Conservation (phyloP, 768 basidiomycete genomes). For the Lentinula boryana region DNA sequence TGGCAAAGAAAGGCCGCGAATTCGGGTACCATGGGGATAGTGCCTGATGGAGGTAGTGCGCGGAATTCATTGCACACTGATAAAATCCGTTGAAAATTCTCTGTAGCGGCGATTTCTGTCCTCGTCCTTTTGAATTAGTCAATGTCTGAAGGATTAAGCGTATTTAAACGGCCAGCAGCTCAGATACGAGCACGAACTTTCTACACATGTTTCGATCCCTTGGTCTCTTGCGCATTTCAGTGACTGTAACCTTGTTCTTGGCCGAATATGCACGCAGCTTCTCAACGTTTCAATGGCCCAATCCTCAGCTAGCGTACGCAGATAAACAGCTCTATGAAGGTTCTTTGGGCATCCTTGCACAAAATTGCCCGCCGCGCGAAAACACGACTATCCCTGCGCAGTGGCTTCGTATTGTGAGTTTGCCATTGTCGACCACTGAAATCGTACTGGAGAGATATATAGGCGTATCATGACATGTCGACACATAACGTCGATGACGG, state of each 20-base stretch:
- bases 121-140: background rate
- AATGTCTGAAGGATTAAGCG: background rate
- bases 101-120: background rate
- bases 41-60: too few relatives aligned
- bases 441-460: constrained; percentile 18
- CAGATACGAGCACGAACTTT: background rate
- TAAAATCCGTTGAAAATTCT: background rate
- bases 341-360: constrained; percentile 8
- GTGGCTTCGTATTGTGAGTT: constrained; percentile 33
- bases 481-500: constrained; percentile 39
- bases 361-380: constrained; percentile 24
- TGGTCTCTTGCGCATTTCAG: background rate
- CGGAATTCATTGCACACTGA: background rate
- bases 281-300: constrained; percentile 3
- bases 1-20: too few relatives aligned
- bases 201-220: background rate
- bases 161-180: background rate
- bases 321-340: constrained; percentile 1
- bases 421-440: background rate
- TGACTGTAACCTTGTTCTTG: background rate
- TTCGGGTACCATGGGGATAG: too few relatives aligned
- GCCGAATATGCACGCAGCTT: background rate
- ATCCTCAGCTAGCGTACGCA: background rate
- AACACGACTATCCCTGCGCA: constrained; percentile 27
- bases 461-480: constrained; percentile 41